A percentile compares a stretch with the other conserved stretches of the same genome.
Conservation (phyloP, 2,329 filamentous ascomycete genomes). For the Fusarium sp. region DNA sequence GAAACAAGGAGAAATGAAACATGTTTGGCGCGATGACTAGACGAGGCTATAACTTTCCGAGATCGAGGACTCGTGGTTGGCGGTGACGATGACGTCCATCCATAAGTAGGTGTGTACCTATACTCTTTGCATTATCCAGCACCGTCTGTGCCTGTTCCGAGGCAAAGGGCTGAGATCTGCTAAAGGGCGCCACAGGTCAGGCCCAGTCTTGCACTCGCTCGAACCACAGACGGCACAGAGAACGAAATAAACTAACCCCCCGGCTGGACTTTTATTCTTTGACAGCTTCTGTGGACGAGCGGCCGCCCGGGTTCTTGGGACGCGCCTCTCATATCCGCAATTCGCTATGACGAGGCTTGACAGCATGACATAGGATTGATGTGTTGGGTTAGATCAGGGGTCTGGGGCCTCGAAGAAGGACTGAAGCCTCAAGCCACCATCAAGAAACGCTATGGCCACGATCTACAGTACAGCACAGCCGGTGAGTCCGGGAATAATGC, state of each 20-base stretch:
- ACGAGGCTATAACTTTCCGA: background rate
- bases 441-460: constrained; percentile 8
- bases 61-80: constrained; percentile 1
- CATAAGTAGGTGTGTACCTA: background rate
- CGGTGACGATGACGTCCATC: background rate
- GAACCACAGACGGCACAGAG: background rate
- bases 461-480: background rate
- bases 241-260: too few relatives aligned
- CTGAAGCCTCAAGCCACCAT: background rate
- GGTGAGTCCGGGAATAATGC: constrained; percentile 29
- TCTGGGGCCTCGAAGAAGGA: background rate
- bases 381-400: background rate
- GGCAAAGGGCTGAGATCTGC: background rate
- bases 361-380: constrained; percentile 2
- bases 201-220: background rate
- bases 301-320: constrained; percentile 2
- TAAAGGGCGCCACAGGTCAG: background rate
- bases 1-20: background rate
- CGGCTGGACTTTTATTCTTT: background rate
- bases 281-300: background rate
- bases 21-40: constrained; percentile 6
- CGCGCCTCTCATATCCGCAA: background rate
- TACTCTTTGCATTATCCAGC: too few relatives aligned
- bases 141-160: background rate
- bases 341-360: background rate